Base-by-base conservation (phyloP, 768 basidiomycete species). In the Tephrocybe sp. region DNA sequence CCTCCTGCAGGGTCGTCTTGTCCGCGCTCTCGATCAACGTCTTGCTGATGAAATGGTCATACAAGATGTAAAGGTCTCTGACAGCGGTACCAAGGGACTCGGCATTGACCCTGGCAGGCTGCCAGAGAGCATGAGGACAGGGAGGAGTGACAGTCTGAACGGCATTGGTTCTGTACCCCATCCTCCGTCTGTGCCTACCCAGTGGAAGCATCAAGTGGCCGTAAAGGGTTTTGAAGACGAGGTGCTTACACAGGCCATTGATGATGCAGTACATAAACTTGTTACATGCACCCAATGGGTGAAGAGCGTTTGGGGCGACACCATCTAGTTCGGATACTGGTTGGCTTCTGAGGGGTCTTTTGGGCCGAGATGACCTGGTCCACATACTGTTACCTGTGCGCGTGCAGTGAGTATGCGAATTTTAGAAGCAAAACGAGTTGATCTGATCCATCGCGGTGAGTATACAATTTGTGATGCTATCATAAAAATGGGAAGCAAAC, bases 151-250 rank as follows among this genome's bases (percentile, higher is more conserved):
- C 3, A 49, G 9, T 55, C 16, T 16, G 50, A 9, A 23, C 26
- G 3, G 10, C 26, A 16, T 17, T 22, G 49, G 49, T 14, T 39
- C 53, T 40, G 54, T 26, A 26, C 26, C 4, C 26, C 26, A 7
- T 26, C 3, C 26, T 7, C 26, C 26, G 7, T 7, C 26, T 26
- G 7, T 26, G 7, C 26, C 26, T 26, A 26, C 26, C 26, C 26
- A 26, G 33, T 34, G 42, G n/a, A 40, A 41, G 20, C 43, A 43
- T n/a, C 33, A 41, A 14, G 48, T 53, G 13, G 44, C 52, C 2
- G 70, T 86, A 36, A 84, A 83, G 60, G 87, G 87, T 1, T 89
- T 88, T 57, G 85, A 89, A 51, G 85, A 85, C 56, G 73, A 73
- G 22, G 68, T 83, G 1, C 68, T 90, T 44, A 68, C 58, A n/a